A percentile compares a stretch with the other conserved stretches of the same genome.
These are phyloP conservation scores for Lyophyllum decastes DNA, from an alignment of 768 basidiomycete genomes.

Conservation along the genomic window DNA sequence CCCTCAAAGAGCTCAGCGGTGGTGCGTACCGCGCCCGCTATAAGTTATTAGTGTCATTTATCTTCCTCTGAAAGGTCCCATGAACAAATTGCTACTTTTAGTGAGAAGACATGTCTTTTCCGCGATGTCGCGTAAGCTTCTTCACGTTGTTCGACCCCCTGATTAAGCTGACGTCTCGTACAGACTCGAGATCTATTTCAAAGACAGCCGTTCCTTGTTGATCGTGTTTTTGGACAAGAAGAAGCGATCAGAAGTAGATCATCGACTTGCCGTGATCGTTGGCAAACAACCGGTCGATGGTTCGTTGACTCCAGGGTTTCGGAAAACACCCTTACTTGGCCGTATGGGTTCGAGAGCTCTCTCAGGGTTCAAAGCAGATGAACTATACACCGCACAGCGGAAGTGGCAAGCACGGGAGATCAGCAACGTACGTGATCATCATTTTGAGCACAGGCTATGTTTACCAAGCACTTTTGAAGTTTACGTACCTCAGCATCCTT, in stretches of 20 bases:
- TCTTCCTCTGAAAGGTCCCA: constrained; percentile 58
- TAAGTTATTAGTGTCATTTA: neutral
- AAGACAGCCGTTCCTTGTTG: constrained; percentile 85
- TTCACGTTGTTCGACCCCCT: neutral
- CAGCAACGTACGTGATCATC: constrained; percentile 67
- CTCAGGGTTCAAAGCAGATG: constrained; percentile 55
- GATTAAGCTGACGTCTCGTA: neutral
- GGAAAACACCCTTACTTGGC: constrained; percentile 58
- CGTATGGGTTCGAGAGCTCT: constrained; percentile 52
- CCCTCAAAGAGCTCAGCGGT: constrained; percentile 80
- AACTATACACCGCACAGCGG: constrained; percentile 69
- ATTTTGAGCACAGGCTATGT: neutral
- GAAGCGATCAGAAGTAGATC: constrained; percentile 60
- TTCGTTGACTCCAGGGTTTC: constrained; percentile 47
- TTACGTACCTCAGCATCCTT: constrained; percentile 84
- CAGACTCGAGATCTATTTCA: constrained; percentile 91
- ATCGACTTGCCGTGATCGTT: constrained; percentile 51
- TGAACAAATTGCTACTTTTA: constrained; percentile 73
- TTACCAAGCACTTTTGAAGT: constrained; percentile 44
- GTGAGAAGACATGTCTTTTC: constrained; percentile 85
- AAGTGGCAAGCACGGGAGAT: constrained; percentile 91
- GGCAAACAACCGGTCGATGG: constrained; percentile 40
- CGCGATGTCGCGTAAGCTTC: constrained; percentile 82
- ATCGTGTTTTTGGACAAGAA: constrained; percentile 77
- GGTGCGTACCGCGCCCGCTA: constrained; percentile 45